A percentile compares a stretch with the other conserved stretches of the same genome.
Conservation (phyloP, 2,329 filamentous ascomycete species). For the Sarocladium kiliense region DNA sequence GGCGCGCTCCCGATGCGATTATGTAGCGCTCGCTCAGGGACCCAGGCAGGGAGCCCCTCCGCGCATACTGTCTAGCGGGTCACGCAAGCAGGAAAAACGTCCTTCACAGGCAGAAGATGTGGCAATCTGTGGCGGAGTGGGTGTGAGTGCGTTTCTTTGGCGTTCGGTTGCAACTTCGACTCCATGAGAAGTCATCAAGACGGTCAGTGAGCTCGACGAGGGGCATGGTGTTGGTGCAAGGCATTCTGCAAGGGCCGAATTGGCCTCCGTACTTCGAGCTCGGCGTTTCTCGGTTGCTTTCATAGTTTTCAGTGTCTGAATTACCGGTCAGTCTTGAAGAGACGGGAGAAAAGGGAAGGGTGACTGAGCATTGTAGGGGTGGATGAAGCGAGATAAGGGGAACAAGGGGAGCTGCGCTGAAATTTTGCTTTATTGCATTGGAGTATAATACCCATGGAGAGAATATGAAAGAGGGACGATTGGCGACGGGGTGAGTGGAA, state of each 20-base stretch:
- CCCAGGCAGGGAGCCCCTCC: not conserved
- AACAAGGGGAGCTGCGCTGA: not conserved
- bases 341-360: not conserved
- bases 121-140: not conserved
- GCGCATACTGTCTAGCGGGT: not conserved
- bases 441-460: not conserved
- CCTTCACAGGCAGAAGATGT: not conserved
- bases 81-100: too few species aligned
- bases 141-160: not conserved
- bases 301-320: not conserved
- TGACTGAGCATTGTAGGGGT: not conserved
- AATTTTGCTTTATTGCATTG: not conserved
- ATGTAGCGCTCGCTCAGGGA: not conserved
- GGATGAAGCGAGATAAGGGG: too few species aligned
- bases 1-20: not conserved
- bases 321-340: not conserved
- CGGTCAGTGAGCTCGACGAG: not conserved
- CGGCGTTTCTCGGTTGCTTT: not conserved
- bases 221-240: not conserved
- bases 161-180: not conserved
- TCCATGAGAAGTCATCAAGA: not conserved
- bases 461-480: not conserved
- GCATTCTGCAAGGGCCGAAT: not conserved
- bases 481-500: not conserved
- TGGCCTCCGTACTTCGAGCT: not conserved